Conservation (phyloP, 352 stramenopile genomes). For the Pythium rishiriense region DNA sequence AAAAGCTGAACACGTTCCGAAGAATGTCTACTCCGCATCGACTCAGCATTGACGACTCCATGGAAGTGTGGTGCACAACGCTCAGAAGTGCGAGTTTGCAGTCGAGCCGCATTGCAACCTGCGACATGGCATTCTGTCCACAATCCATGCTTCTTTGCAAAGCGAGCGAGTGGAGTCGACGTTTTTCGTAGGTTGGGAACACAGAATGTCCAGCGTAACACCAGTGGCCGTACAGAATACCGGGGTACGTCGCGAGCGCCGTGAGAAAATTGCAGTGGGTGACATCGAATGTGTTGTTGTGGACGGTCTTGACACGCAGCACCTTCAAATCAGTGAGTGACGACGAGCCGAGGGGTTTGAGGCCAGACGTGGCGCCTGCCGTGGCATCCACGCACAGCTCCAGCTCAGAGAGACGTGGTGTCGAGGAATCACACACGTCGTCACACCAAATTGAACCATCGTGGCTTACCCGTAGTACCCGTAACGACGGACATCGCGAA, state of each 20-base stretch:
- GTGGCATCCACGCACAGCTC: constrained; percentile 4
- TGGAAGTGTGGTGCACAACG: not conserved
- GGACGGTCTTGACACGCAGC: not conserved
- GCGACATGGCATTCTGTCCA: constrained; percentile 1
- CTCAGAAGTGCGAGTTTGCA: constrained; percentile 9
- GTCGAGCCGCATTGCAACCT: constrained; percentile 1
- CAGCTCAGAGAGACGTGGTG: not conserved
- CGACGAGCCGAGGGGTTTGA: not conserved
- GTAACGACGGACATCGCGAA: not conserved
- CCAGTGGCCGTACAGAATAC: constrained; percentile 1
- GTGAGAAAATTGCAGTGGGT: not conserved
- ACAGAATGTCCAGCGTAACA: not conserved
- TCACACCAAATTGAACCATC: not conserved
- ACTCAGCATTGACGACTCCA: not conserved
- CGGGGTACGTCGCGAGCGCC: constrained; percentile 3
- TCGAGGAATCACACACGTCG: not conserved
- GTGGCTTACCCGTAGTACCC: not conserved
- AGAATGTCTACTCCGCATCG: not conserved
- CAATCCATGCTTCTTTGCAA: not conserved
- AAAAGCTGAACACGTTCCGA: constrained; percentile 2
- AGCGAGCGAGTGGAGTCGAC: constrained; percentile 6
- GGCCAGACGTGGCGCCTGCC: not conserved
- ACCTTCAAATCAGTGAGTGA: not conserved
- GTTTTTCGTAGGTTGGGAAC: constrained; percentile 6
- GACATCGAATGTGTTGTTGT: not conserved